phyloP scores from a whole-genome alignment of 345 rosid species.

The Eutrema yunnanense region DNA sequence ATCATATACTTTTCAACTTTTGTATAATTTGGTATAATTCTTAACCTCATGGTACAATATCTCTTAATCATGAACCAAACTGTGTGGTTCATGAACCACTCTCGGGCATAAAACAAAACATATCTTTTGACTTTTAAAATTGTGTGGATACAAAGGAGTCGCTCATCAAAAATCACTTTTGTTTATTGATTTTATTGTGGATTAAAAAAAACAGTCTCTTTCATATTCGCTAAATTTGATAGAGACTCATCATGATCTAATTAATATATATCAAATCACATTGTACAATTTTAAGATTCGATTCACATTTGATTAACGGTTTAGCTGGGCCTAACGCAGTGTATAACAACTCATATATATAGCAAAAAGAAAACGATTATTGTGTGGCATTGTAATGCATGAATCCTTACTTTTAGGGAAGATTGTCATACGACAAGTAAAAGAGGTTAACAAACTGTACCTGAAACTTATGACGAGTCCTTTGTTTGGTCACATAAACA shows the following conservation, averaged over 20 bases:
- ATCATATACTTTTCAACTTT: not conserved
- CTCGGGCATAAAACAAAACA: not conserved
- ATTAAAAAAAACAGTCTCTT: not conserved
- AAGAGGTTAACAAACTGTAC: not conserved
- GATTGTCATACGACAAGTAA: not conserved
- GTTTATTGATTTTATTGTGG: not conserved
- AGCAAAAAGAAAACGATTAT: constrained; percentile 9
- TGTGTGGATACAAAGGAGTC: not conserved
- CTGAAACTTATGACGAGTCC: constrained; percentile 9
- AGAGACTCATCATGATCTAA: not conserved
- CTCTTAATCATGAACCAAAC: not conserved
- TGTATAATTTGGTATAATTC: not conserved
- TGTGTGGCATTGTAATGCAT: not conserved
- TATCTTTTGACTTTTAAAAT: not conserved
- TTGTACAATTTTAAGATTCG: constrained; percentile 8
- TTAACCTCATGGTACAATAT: not conserved
- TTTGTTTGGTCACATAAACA: constrained; percentile 25
- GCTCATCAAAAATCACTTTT: not conserved
- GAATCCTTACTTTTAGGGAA: constrained; percentile 1
- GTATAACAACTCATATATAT: not conserved
- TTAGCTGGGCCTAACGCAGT: not conserved
- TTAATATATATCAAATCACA: not conserved
- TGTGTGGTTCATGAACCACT: too few relatives aligned
- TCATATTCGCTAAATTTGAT: not conserved
- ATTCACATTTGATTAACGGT: not conserved